A percentile compares a stretch with the other conserved stretches of the same genome.
phyloP scores from a whole-genome alignment of 208 protist species.

The Trypanosoma caninum region DNA sequence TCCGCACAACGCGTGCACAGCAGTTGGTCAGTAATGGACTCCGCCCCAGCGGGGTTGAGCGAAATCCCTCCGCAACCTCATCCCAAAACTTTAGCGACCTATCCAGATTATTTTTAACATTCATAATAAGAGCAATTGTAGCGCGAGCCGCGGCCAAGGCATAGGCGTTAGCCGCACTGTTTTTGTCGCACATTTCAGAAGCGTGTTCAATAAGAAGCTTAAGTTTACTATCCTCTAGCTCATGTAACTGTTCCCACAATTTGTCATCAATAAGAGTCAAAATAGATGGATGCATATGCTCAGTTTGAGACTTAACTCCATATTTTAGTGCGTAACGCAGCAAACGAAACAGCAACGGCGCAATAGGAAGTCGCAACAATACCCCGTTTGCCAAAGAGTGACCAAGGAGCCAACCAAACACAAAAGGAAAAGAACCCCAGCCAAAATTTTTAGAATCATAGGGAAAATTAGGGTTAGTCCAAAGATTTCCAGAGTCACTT shows the following conservation, averaged over 20 bases:
- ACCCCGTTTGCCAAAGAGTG: conserved; percentile 38
- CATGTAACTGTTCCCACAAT: background rate
- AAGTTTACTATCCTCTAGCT: background rate
- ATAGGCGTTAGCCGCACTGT: background rate
- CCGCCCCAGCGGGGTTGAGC: conserved; percentile 36
- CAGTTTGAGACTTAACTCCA: conserved; percentile 28
- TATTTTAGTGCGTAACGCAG: conserved; percentile 29
- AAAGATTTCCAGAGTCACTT: background rate
- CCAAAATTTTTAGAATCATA: background rate
- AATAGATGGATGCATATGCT: conserved; percentile 41
- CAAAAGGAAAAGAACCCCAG: conserved; percentile 15
- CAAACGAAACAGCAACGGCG: conserved; percentile 52
- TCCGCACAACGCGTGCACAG: conserved; percentile 45
- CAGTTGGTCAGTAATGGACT: conserved; percentile 51
- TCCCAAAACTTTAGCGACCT: conserved; percentile 45
- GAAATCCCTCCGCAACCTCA: conserved; percentile 43
- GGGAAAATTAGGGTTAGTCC: background rate
- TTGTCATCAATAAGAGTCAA: conserved; percentile 46
- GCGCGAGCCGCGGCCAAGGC: background rate
- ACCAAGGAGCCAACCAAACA: conserved; percentile 52
- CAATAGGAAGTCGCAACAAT: conserved; percentile 37
- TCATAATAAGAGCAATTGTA: background rate
- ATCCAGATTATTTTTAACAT: conserved; percentile 24
- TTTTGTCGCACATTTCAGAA: background rate
- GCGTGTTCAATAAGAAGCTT: background rate